Evolutionary conservation across 2,329 filamentous ascomycete species (phyloP).

Genomic region (Hymenoscyphus albidus): DNA sequence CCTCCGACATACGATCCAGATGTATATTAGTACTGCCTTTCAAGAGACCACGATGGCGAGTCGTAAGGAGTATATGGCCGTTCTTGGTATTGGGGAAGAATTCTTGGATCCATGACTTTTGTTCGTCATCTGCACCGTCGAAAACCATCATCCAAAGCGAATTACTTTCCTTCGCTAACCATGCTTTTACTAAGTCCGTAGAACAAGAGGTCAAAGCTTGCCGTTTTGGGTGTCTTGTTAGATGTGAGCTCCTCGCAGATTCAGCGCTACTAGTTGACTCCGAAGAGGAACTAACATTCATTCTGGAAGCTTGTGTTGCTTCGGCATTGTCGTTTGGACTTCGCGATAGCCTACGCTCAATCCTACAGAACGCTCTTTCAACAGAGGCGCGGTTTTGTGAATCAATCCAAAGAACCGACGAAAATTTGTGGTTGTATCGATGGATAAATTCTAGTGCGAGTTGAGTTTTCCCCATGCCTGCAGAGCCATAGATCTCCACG

Average conservation of each 20-base stretch:
- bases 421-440: constrained; percentile 3
- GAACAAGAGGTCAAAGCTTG: not conserved
- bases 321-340: not conserved
- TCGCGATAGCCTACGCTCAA: constrained; percentile 1
- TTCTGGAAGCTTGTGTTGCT: not conserved
- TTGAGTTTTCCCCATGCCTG: constrained; percentile 1
- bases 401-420: constrained; percentile 1
- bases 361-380: not conserved
- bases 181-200: not conserved
- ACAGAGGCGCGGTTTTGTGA: not conserved
- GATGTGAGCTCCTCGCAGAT: not conserved
- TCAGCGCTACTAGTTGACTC: not conserved
- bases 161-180: constrained; percentile 1
- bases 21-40: not conserved
- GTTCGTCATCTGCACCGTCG: constrained; percentile 4
- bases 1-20: not conserved
- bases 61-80: not conserved
- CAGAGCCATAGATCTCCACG: constrained; percentile 4
- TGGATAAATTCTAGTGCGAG: constrained; percentile 3
- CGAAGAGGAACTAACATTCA: constrained; percentile 1
- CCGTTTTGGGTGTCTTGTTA: not conserved
- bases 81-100: constrained; percentile 1
- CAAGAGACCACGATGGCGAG: not conserved
- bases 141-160: not conserved
- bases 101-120: constrained; percentile 3